A percentile compares a stretch with the other conserved stretches of the same genome.
Conservation (phyloP, 1,284 basidiomycete genomes). For the Ceratobasidium sp. region DNA sequence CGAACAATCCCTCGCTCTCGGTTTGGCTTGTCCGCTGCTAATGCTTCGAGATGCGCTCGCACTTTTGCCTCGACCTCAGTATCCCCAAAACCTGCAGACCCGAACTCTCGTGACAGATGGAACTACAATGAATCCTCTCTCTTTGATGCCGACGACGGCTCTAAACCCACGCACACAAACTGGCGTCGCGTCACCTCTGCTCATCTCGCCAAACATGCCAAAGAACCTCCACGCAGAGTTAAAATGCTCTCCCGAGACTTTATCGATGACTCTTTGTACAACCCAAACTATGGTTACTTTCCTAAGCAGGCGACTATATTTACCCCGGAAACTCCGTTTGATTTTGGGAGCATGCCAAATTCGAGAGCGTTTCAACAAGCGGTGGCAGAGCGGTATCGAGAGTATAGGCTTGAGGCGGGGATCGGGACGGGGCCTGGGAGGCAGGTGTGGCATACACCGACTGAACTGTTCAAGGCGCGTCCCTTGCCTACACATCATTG, state of each 20-base stretch:
- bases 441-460: slow-evolving; percentile 99
- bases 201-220: slow-evolving; percentile 65
- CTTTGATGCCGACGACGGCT: slow-evolving; percentile 63
- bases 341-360: slow-evolving; percentile 77
- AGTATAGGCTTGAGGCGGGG: slow-evolving; percentile 62
- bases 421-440: slow-evolving; percentile 76
- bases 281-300: slow-evolving; percentile 98
- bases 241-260: slow-evolving; percentile 97
- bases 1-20: slow-evolving; percentile 12
- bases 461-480: slow-evolving; percentile 94
- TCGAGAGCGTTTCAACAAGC: slow-evolving; percentile 82
- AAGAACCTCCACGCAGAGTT: slow-evolving; percentile 79
- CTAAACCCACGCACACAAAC: slow-evolving; percentile 60
- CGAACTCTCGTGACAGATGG: slow-evolving; percentile 47
- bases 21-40: not conserved
- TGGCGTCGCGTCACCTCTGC: slow-evolving; percentile 80
- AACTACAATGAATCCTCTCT: slow-evolving; percentile 67
- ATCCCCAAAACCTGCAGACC: slow-evolving; percentile 11
- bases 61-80: not conserved
- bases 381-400: slow-evolving; percentile 79
- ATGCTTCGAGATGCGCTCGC: not conserved
- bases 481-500: slow-evolving; percentile 30
- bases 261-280: slow-evolving; percentile 97
- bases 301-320: slow-evolving; percentile 91
- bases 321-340: slow-evolving; percentile 71